Percentiles rank a stretch among this genome's conserved stretches.
These are phyloP conservation scores for Limnomonas spitsbergensis DNA, from an alignment of 139 green algal species.

Conservation along the genomic window DNA sequence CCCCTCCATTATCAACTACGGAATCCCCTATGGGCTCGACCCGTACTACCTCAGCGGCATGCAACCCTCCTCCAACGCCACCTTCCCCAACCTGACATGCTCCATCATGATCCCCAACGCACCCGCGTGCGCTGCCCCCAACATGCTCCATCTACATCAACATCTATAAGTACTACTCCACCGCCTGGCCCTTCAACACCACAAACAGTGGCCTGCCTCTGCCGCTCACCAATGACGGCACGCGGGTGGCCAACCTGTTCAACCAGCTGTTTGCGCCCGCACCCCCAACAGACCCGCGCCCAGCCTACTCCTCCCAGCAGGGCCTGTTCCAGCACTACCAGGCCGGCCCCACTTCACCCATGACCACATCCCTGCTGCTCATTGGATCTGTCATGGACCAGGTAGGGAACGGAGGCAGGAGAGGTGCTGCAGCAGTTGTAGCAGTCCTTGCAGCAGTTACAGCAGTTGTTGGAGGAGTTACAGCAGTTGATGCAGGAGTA, in stretches of 20 bases:
- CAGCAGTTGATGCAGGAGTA: too few relatives aligned
- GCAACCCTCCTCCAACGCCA: not conserved
- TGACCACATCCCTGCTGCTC: not conserved
- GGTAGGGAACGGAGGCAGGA: too few relatives aligned
- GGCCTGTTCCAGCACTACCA: not conserved
- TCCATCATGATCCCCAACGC: not conserved
- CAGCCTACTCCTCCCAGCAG: not conserved
- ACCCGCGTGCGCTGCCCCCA: not conserved
- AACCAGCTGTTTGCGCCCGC: constrained; percentile 5
- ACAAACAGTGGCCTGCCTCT: not conserved
- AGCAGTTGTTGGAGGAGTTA: too few relatives aligned
- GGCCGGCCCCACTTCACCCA: not conserved
- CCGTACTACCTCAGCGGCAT: not conserved
- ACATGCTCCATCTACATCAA: constrained; percentile 14
- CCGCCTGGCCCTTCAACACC: not conserved
- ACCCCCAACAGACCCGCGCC: too few relatives aligned
- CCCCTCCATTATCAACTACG: not conserved
- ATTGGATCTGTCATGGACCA: constrained; percentile 1
- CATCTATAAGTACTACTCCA: not conserved
- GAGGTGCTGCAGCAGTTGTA: too few relatives aligned
- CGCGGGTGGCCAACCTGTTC: constrained; percentile 3
- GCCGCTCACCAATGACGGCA: constrained; percentile 1
- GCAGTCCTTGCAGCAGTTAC: too few relatives aligned
- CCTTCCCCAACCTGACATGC: not conserved
- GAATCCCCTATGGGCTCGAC: constrained; percentile 1